These are phyloP conservation scores for Chenopodium berlandieri DNA, from an alignment of 148 eudicot genomes.

Conservation along the genomic window DNA sequence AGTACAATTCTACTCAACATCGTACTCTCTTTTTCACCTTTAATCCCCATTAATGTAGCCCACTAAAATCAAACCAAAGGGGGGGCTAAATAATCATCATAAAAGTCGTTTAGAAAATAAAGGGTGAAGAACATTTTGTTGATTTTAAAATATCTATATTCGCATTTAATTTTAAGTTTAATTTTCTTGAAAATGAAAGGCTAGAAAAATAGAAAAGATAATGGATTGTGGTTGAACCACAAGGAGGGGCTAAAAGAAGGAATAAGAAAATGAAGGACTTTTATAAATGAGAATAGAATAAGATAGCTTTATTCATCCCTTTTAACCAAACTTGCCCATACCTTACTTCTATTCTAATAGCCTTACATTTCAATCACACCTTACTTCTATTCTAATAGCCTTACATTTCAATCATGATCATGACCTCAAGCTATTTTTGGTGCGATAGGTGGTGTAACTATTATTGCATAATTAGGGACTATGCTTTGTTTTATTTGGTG, in stretches of 20 bases:
- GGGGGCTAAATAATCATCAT: not conserved
- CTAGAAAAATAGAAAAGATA: not conserved
- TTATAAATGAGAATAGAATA: conserved; percentile 15
- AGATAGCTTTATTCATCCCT: not conserved
- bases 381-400: not conserved
- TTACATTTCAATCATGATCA: not conserved
- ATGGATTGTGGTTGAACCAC: conserved; percentile 7
- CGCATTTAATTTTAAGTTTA: not conserved
- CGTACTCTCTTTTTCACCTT: conserved; percentile 12
- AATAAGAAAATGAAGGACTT: conserved; percentile 19
- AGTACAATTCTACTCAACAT: conserved; percentile 3
- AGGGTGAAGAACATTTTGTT: not conserved
- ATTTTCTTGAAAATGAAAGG: conserved; percentile 1
- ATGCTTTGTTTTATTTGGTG: too few relatives aligned
- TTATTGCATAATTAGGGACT: not conserved
- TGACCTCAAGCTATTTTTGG: not conserved
- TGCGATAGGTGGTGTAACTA: not conserved
- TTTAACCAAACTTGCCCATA: conserved; percentile 11
- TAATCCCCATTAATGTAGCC: conserved; percentile 23
- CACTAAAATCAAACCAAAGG: not conserved
- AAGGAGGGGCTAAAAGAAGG: conserved; percentile 9
- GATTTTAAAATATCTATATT: not conserved
- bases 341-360: not conserved
- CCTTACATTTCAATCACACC: not conserved
- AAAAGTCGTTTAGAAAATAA: not conserved